Base-by-base conservation (phyloP, 225 moss, liverwort and hornwort genomes). In the Asterella californica region DNA sequence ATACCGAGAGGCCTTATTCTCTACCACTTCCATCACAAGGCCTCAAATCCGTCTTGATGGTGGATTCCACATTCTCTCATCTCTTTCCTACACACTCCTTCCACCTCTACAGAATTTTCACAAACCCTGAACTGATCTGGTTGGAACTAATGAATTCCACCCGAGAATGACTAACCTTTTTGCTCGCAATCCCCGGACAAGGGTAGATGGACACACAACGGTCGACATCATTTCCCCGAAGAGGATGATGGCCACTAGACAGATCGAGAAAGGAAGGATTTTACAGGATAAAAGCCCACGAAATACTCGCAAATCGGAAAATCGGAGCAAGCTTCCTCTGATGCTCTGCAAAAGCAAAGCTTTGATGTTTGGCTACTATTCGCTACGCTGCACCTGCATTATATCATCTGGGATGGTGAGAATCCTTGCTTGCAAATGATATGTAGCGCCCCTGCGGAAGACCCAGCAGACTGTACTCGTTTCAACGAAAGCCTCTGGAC, bases 231-330 rank as follows among this genome's bases (percentile, higher is more conserved):
- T 46, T 14, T 52, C 30, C 74, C 74, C 30, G 18, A 74, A 53
- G 27, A 36, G 36, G 29, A 5, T 74, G 14, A 50, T 53, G 72
- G 30, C 49, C 45, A 74, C 17, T 18, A 14, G 50, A 74, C 27
- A 30, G 32, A 24, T 74, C 74, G 29, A 73, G 19, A 50, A 45
- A 64, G 63, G 64, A 52, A 77, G 30, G 61, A 15, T 63, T 29
- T 8, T 77, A 38, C 59, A 3, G 60, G 77, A 37, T 3, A 30
- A 74, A 74, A n/a, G 50, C 29, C 38, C 77, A 63, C 11, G 6
- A n/a, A n/a, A 45, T 24, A 62, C 60, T 76, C 76, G 47, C 45
- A 24, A 75, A 75, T 75, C 75, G 55, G 21, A 75, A 75, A 75
- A 74, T 74, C 52, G 74, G 45, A 38, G 55, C 52, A 34, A 75